phyloP scores from a whole-genome alignment of 2,329 filamentous ascomycete genomes.

The Scedosporium minutisporum region DNA sequence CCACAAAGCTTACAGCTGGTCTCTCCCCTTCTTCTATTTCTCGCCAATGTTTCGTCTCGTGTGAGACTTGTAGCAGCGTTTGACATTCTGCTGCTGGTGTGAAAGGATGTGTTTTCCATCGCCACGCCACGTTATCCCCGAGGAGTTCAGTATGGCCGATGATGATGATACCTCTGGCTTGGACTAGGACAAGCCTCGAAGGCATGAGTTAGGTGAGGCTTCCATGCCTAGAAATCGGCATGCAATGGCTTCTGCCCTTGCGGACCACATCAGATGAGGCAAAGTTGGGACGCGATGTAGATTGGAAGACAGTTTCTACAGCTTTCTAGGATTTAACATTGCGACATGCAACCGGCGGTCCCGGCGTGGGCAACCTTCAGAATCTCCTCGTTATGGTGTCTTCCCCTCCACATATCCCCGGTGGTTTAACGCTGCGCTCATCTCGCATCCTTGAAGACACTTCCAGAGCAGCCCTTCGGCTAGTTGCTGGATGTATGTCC shows the following conservation, averaged over 20 bases:
- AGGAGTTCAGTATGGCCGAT: neutral
- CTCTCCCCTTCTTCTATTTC: neutral
- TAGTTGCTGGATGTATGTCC: neutral
- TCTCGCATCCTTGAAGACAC: neutral
- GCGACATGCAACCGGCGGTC: too few relatives aligned
- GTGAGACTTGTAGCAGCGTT: neutral
- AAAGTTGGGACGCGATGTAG: neutral
- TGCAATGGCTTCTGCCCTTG: neutral
- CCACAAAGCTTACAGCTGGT: neutral
- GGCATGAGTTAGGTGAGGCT: neutral
- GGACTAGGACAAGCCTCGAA: too few relatives aligned
- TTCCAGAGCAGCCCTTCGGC: neutral
- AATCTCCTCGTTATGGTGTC: too few relatives aligned
- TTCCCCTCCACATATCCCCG: too few relatives aligned
- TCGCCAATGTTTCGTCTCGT: neutral
- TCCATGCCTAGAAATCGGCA: neutral
- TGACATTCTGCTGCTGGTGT: neutral
- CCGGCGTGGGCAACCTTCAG: too few relatives aligned
- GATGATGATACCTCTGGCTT: neutral
- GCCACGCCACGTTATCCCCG: neutral
- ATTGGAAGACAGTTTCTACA: too few relatives aligned
- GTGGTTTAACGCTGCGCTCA: too few relatives aligned
- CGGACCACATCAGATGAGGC: neutral
- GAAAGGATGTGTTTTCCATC: neutral
- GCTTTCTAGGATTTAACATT: too few relatives aligned